Base-by-base conservation (phyloP, 129 eudicot species). In the Arctium lappa region DNA sequence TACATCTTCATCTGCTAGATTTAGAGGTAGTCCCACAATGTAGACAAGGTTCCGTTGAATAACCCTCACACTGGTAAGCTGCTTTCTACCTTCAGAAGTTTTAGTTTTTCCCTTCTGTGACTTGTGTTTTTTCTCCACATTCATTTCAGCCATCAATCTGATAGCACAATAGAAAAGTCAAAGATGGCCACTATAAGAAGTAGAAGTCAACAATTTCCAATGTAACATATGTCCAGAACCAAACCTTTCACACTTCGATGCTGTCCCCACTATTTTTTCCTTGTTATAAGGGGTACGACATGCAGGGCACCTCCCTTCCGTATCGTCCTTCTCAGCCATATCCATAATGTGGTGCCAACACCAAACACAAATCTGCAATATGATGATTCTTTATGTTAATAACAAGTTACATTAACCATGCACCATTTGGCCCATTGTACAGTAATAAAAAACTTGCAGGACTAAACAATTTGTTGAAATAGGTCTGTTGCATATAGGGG, bases 341-440 rank as follows among this genome's bases (percentile, higher is more conserved):
- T 96, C 97, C 95, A 96, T 93, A 56, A 96, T 89, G 83, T 96
- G 98, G 88, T 96, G 99, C 99, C 99, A 96, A 62, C 99, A 96
- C 99, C 99, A 96, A 70, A 96, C 97, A 93, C 99, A 96, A 30
- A 96, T 88, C 99, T 93, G 91, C 76, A 83, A 15, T 73, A 83
- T 11, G 27, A 74, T 69, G 29, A 37, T 75, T 80, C 15, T 6
- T 30, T 46, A 36, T 27, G 73, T 66, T 50, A 74, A 15, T 38
- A 53, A 74, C 5, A 15, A 76, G 60, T 78, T 36, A 29, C 44
- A 37, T 65, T 31, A 12, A 74, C 48, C 6, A 39, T 42, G 22
- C 37, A 81, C 56, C 39, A 18, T 9, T 39, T 46, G 33, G 78
- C 39, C 6, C 53, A 74, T 74, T 37, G 37, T 34, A 27, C 50